A percentile compares a stretch with the other conserved stretches of the same genome.
phyloP scores from a whole-genome alignment of 179 eudicot species.

The Beta macrorhiza region DNA sequence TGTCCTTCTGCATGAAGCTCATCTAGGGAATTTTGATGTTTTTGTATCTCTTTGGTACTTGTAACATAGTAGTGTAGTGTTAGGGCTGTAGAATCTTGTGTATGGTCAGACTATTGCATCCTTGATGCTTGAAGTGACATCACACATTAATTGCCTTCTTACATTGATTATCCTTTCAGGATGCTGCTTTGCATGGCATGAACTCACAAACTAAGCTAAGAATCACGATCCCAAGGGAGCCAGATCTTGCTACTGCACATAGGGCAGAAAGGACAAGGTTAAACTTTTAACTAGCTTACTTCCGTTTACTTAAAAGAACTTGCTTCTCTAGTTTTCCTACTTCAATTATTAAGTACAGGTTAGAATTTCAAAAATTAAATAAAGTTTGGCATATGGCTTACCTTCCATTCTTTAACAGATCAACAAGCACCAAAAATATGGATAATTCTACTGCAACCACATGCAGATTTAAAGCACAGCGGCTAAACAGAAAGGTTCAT shows the following conservation, averaged over 20 bases:
- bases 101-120: neutral
- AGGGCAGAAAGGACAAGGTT: conserved; percentile 78
- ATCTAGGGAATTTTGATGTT: neutral
- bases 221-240: conserved; percentile 82
- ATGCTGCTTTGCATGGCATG: conserved; percentile 35
- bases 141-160: neutral
- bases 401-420: conserved; percentile 42
- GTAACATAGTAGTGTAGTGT: neutral
- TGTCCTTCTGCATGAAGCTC: neutral
- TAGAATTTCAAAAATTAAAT: neutral
- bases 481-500: conserved; percentile 74
- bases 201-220: conserved; percentile 40
- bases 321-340: neutral
- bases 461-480: conserved; percentile 71
- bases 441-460: conserved; percentile 42
- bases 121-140: neutral
- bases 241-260: conserved; percentile 73
- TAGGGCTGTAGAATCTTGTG: neutral
- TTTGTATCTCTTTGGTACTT: neutral
- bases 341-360: neutral
- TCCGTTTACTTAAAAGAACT: neutral
- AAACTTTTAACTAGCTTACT: conserved; percentile 13
- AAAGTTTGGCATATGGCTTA: neutral
- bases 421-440: conserved; percentile 39
- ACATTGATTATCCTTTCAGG: conserved; percentile 42